Conservation (phyloP, 495 filamentous ascomycete species). For the Evernia prunastri region DNA sequence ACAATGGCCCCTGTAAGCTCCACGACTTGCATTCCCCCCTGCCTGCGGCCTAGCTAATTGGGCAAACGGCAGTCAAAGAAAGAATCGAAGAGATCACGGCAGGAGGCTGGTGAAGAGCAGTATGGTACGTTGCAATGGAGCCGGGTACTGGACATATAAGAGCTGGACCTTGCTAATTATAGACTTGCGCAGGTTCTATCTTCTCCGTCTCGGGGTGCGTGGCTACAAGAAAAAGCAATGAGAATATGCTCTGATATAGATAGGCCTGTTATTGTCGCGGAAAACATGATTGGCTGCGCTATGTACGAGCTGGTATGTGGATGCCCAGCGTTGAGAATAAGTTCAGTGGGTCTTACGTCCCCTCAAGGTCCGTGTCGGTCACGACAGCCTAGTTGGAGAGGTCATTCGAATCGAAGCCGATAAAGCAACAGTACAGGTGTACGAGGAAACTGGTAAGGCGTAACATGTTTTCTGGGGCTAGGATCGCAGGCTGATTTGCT, state of each 20-base stretch:
- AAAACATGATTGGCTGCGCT: constrained; percentile 97
- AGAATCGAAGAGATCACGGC: constrained; percentile 36
- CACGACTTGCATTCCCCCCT: constrained; percentile 3
- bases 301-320: constrained; percentile 91
- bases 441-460: constrained; percentile 87
- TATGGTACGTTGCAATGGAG: constrained; percentile 41
- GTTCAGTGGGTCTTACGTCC: constrained; percentile 21
- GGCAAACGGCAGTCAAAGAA: constrained; percentile 26
- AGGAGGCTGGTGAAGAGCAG: constrained; percentile 44
- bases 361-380: constrained; percentile 73
- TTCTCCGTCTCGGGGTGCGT: constrained; percentile 75
- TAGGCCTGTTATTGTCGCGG: constrained; percentile 84
- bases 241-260: constrained; percentile 24
- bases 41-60: constrained; percentile 15
- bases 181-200: constrained; percentile 49
- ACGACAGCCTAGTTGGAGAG: constrained; percentile 86
- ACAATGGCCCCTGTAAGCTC: constrained; percentile 58
- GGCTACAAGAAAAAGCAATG: constrained; percentile 25
- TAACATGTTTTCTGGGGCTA: not conserved
- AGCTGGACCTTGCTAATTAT: constrained; percentile 12
- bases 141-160: constrained; percentile 4
- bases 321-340: not conserved
- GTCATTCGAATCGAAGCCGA: constrained; percentile 96
- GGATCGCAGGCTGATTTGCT: constrained; percentile 23
- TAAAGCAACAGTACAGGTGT: constrained; percentile 95